phyloP scores from a whole-genome alignment of 2,329 filamentous ascomycete species.

The Arthrobotrys sinensis region DNA sequence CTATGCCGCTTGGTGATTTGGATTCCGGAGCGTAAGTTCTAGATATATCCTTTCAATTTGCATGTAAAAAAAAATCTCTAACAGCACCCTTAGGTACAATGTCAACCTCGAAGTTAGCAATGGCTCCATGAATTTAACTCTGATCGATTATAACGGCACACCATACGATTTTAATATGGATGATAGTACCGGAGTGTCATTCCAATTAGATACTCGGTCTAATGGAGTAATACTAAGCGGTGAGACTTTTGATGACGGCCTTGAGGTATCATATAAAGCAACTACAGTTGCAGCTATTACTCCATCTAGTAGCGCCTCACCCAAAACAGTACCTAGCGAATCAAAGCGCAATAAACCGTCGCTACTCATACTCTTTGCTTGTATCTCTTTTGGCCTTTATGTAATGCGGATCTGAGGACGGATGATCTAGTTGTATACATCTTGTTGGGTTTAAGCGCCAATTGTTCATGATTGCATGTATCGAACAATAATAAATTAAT shows the following conservation, averaged over 20 bases:
- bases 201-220: background rate
- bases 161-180: constrained; percentile 10
- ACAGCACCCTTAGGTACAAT: constrained; percentile 1
- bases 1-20: constrained; percentile 31
- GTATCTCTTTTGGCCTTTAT: background rate
- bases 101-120: constrained; percentile 25
- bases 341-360: background rate
- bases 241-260: constrained; percentile 12
- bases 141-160: constrained; percentile 27
- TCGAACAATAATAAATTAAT: too few species aligned
- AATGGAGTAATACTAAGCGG: constrained; percentile 18
- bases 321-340: background rate
- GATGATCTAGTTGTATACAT: background rate
- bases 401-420: background rate
- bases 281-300: background rate
- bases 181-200: background rate
- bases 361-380: background rate
- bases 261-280: constrained; percentile 21
- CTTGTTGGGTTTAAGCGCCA: too few species aligned
- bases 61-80: background rate
- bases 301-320: background rate
- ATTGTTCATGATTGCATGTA: too few species aligned
- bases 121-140: constrained; percentile 23
- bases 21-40: constrained; percentile 22
- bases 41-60: background rate